Base-by-base conservation (phyloP, 139 green algal species). In the Chlamydomonas sp. region DNA sequence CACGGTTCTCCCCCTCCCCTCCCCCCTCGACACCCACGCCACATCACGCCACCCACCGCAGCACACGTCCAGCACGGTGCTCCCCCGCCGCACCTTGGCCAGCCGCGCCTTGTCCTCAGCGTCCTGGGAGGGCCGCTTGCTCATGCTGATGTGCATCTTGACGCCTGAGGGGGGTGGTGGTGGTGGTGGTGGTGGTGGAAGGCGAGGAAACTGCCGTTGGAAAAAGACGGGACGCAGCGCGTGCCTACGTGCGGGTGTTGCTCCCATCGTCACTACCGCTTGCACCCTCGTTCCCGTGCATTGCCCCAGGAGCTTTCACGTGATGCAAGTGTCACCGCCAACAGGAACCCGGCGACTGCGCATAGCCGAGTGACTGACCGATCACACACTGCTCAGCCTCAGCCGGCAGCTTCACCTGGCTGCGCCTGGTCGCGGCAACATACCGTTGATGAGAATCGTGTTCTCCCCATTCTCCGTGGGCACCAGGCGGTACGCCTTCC, bases 121-220 rank as follows among this genome's bases (percentile, higher is more conserved):
- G n/a, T 89, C 85, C 85, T 89, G 85, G 2, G 77, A 84, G 10
- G 85, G 85, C 67, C 63, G 66, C 85, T 85, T 89, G 77, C 20
- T 59, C 66, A 61, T 59, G 14, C n/a, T 79, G 77, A 89, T 89
- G 18, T 89, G 85, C 85, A 89, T 89, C 85, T 89, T 85, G 62
- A 89, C 85, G 59, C 85, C 77, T 88, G 69, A 59, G 60, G 20
- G 16, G 17, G 15, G 58, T 31, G 68, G 12, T 12, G 66, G 66
- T 2, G 66, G 5, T 3, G 12, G 80, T 49, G 15, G 49, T 14
- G 68, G 57, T 4, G 5, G 9, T 17, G 80, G 5, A 15, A 7
- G 20, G 20, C 60, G 2, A 16, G 60, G 59, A 59, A 58, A 18
- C 3, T 1, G 77, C 1, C 68, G 68, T 5, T 16, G 5, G 60